Percentiles rank a stretch among this genome's conserved stretches.
Evolutionary conservation across 1,139 yeast genomes (phyloP).

Genomic region (Hyphopichia fennica): DNA sequence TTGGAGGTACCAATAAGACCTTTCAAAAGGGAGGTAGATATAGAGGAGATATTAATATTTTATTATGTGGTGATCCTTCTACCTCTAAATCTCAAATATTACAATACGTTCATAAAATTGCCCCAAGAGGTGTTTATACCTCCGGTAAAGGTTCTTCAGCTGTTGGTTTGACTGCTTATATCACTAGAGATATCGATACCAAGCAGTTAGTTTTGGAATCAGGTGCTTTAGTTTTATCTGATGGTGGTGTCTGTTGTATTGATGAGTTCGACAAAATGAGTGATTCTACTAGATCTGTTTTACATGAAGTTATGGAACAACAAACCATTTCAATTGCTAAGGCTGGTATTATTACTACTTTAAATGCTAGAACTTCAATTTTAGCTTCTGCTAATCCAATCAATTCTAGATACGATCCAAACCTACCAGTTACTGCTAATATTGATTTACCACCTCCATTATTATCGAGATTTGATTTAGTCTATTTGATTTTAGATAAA

Average conservation of each 20-base stretch:
- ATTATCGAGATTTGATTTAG: conserved; percentile 90
- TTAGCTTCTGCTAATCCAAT: conserved; percentile 98
- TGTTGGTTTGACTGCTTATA: conserved; percentile 96
- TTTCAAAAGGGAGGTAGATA: conserved; percentile 91
- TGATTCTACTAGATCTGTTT: conserved; percentile 88
- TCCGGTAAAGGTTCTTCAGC: conserved; percentile 99
- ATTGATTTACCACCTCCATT: conserved; percentile 96
- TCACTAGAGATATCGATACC: conserved; percentile 91
- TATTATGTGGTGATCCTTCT: conserved; percentile 97
- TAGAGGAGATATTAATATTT: conserved; percentile 90
- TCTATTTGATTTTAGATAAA: conserved; percentile 86
- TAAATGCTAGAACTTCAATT: conserved; percentile 94
- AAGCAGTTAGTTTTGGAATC: conserved; percentile 90
- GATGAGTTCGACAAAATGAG: conserved; percentile 99
- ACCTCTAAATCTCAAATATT: conserved; percentile 93
- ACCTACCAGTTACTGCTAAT: conserved; percentile 88
- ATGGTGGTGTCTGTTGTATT: conserved; percentile 98
- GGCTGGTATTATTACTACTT: conserved; percentile 95
- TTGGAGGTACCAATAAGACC: conserved; percentile 92
- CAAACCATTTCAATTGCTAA: conserved; percentile 97
- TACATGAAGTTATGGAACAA: conserved; percentile 99
- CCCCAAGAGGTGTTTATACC: conserved; percentile 97
- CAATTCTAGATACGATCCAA: conserved; percentile 90
- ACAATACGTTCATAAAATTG: conserved; percentile 93
- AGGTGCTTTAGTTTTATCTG: conserved; percentile 95